A percentile compares a stretch with the other conserved stretches of the same genome.
Evolutionary conservation across 768 basidiomycete genomes (phyloP).

Genomic region (Hygrophorus russula): DNA sequence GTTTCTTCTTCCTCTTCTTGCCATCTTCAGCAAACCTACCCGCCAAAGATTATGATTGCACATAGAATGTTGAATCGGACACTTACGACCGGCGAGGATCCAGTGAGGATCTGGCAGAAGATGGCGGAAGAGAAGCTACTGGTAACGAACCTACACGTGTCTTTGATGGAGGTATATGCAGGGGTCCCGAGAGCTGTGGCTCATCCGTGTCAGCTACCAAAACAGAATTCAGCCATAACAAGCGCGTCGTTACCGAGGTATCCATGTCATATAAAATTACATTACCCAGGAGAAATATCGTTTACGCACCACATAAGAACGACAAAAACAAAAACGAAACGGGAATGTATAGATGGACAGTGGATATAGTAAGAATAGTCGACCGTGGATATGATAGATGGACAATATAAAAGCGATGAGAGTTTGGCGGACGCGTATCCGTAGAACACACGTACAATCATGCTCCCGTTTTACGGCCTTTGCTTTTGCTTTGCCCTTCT

Average conservation of each 20-base stretch:
- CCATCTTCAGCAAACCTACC: conserved; percentile 32
- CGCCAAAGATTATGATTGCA: conserved; percentile 4
- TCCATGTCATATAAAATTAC: not conserved
- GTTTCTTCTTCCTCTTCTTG: conserved; percentile 80
- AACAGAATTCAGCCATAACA: not conserved
- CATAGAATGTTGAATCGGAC: not conserved
- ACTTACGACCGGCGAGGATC: conserved; percentile 58
- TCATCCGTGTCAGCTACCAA: conserved; percentile 39
- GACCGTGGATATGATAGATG: not conserved
- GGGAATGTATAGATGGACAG: not conserved
- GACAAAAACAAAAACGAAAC: not conserved
- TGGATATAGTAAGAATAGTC: not conserved
- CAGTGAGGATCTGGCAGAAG: conserved; percentile 39
- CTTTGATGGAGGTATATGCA: conserved; percentile 25
- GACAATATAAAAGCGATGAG: conserved; percentile 1
- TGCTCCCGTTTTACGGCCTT: conserved; percentile 63
- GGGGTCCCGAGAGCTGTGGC: conserved; percentile 23
- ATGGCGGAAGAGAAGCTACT: conserved; percentile 31
- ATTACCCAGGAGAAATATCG: not conserved
- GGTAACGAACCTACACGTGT: conserved; percentile 37
- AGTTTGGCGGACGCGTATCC: conserved; percentile 14
- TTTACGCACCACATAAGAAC: not conserved
- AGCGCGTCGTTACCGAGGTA: not conserved
- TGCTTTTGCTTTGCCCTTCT: conserved; percentile 62
- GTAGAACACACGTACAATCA: conserved; percentile 49